Base-by-base conservation (phyloP, 805 yeast genomes). In the Pichia gijzeniarum region DNA sequence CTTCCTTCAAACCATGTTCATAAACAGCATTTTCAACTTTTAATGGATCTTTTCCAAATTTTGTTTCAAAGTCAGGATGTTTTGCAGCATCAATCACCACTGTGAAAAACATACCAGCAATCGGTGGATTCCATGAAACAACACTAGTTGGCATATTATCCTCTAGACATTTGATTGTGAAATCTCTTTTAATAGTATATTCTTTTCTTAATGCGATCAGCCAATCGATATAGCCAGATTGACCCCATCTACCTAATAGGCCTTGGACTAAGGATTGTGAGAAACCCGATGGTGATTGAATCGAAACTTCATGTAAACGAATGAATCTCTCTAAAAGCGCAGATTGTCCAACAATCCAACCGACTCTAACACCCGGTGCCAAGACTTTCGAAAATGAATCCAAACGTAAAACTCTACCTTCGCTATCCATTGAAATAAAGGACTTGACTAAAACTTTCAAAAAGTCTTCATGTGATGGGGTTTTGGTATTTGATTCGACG, bases 381-480 rank as follows among this genome's bases (percentile, higher is more conserved):
- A 90, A 68, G 21, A 89, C 89, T 70, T 89, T 89, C 43, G 96
- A 88, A 67, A 85, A 82, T 1, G 96, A 85, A 64, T 89, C 97
- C 59, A 90, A 73, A 61, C 97, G 79, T 45, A 89, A 61, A 33
- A 89, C 96, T 63, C 96, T 79, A 40, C 97, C 97, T 53, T 90
- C 96, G 16, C 73, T 69, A 64, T 89, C 97, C 54, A 82, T 53
- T 19, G 84, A 75, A 49, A 83, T 63, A 72, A 82, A 86, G 1
- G 96, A 85, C 36, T 83, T 81, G 45, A 83, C 87, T 60, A 89
- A 69, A 3, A 82, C 75, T 44, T 71, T 61, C 48, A 85, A 48
- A 64, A 89, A 85, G 51, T 77, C 82, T 27, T 83, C 80, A 60
- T 83, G 93, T 41, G 70, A 53, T 35, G 55, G 61, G 13, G 54